Evolutionary conservation across 768 basidiomycete species (phyloP).

Genomic region (Tulasnella sp.): DNA sequence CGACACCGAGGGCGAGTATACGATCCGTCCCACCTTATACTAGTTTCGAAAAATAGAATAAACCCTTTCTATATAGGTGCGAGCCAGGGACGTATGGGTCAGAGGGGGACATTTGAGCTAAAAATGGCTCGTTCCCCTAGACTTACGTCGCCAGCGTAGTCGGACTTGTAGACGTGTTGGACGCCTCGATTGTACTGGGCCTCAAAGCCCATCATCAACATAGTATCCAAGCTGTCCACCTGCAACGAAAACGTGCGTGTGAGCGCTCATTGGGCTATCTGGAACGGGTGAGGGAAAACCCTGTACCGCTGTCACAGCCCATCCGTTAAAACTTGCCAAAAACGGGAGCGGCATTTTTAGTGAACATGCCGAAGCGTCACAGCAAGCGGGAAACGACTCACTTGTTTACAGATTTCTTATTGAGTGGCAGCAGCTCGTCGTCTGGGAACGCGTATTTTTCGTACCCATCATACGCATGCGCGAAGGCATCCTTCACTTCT

Average conservation of each 20-base stretch:
- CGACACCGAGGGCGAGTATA: too few relatives aligned
- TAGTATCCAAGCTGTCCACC: constrained; percentile 76
- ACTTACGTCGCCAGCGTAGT: not conserved
- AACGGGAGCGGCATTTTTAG: not conserved
- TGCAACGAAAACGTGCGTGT: not conserved
- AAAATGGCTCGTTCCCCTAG: not conserved
- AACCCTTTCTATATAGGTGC: not conserved
- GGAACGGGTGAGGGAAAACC: not conserved
- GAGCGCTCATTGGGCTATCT: not conserved
- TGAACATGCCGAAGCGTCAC: not conserved
- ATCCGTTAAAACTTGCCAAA: constrained; percentile 44
- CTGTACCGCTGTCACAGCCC: constrained; percentile 55
- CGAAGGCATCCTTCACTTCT: constrained; percentile 25
- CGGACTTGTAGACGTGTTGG: constrained; percentile 25
- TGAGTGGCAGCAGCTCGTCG: constrained; percentile 26
- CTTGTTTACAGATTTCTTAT: constrained; percentile 19
- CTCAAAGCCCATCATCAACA: constrained; percentile 72
- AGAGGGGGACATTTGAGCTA: not conserved
- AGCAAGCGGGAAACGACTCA: not conserved
- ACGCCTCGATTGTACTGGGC: constrained; percentile 36
- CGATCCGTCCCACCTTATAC: constrained; percentile 49
- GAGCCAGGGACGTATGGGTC: not conserved
- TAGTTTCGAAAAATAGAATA: constrained; percentile 62
- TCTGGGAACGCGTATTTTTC: constrained; percentile 25
- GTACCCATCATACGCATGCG: constrained; percentile 25